Conservation (phyloP, 306 rosid species). For the Quercus wislizeni region DNA sequence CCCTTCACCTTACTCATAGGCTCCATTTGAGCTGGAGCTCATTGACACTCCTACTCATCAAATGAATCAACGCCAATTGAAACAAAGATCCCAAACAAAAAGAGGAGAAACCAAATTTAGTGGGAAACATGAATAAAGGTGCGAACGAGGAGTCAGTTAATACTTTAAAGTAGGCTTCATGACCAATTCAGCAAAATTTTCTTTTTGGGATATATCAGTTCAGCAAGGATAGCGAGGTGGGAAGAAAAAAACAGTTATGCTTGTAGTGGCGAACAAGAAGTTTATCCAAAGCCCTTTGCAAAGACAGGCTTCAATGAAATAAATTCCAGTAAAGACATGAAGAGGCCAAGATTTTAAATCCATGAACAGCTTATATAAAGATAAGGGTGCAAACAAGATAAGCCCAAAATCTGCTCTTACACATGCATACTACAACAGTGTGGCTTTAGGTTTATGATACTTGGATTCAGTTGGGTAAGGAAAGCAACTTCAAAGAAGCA, state of each 20-base stretch:
- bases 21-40: too few species aligned
- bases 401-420: too few species aligned
- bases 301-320: constrained; percentile 22
- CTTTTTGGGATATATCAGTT: too few species aligned
- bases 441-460: background rate
- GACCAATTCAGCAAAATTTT: background rate
- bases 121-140: background rate
- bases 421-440: too few species aligned
- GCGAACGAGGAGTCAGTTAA: background rate
- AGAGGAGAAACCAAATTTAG: background rate
- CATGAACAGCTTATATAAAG: too few species aligned
- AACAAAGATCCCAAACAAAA: background rate
- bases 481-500: background rate
- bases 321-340: too few species aligned
- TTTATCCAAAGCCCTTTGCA: background rate
- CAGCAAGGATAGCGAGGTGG: too few species aligned
- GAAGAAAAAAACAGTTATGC: background rate
- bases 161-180: background rate
- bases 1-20: too few species aligned
- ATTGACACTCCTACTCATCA: too few species aligned
- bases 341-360: too few species aligned
- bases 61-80: background rate
- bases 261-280: background rate
- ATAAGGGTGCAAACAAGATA: too few species aligned
- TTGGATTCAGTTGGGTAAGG: background rate